A percentile compares a stretch with the other conserved stretches of the same genome.
These are phyloP conservation scores for Silene noctiflora DNA, from an alignment of 179 eudicot genomes.

Conservation along the genomic window DNA sequence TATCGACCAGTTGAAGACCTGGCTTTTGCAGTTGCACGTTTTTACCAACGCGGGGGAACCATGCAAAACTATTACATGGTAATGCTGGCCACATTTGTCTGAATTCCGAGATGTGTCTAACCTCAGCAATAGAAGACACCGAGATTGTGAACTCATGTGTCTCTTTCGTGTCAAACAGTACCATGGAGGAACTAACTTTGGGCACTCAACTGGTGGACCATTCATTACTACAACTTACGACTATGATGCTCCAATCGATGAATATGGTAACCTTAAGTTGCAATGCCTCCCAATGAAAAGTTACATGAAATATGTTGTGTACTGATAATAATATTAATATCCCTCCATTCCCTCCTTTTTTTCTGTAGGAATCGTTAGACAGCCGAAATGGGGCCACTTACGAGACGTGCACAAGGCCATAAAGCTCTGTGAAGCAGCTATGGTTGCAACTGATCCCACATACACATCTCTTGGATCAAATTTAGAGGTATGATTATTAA, in stretches of 20 bases:
- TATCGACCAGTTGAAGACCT: conserved; percentile 90
- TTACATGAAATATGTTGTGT: too few relatives aligned
- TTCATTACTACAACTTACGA: conserved; percentile 71
- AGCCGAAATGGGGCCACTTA: conserved; percentile 96
- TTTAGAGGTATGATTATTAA: conserved; percentile 50
- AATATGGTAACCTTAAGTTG: conserved; percentile 47
- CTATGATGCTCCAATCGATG: conserved; percentile 86
- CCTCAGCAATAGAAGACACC: neutral
- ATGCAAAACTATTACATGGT: conserved; percentile 98
- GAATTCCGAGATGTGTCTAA: too few relatives aligned
- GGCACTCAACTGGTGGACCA: conserved; percentile 65
- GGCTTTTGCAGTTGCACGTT: conserved; percentile 91
- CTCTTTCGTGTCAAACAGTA: conserved; percentile 47
- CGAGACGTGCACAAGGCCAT: conserved; percentile 88
- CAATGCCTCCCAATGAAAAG: neutral
- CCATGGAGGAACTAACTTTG: conserved; percentile 93
- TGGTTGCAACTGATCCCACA: conserved; percentile 79
- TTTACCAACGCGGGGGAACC: conserved; percentile 91
- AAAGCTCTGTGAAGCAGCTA: conserved; percentile 86
- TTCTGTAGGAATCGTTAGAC: conserved; percentile 53
- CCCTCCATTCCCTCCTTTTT: neutral
- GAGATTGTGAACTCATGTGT: too few relatives aligned
- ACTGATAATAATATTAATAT: too few relatives aligned
- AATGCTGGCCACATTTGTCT: conserved; percentile 16
- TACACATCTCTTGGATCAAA: conserved; percentile 61